phyloP scores from a whole-genome alignment of 441 rosid species.

The Brassica balearica region DNA sequence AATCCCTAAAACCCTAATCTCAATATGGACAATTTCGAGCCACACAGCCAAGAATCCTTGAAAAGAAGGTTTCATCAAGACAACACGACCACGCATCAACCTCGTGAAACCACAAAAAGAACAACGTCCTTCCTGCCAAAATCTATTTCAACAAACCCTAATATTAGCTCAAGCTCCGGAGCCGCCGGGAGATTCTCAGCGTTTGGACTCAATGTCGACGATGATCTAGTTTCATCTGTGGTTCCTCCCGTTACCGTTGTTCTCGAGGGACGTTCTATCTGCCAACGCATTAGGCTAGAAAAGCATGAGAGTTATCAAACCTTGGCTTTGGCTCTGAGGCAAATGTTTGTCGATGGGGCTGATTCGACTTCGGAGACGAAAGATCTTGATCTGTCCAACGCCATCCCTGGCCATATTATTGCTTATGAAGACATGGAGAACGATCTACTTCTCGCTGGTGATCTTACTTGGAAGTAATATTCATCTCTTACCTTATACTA shows the following conservation, averaged over 20 bases:
- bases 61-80: constrained; percentile 62
- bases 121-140: constrained; percentile 19
- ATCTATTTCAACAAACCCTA: constrained; percentile 23
- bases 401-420: constrained; percentile 78
- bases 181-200: constrained; percentile 31
- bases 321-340: constrained; percentile 78
- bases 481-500: background rate
- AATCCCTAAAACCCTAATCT: constrained; percentile 27
- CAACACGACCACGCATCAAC: constrained; percentile 19
- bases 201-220: constrained; percentile 58
- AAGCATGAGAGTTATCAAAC: constrained; percentile 80
- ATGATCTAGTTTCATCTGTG: constrained; percentile 60
- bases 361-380: constrained; percentile 35
- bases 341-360: constrained; percentile 73
- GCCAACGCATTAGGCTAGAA: constrained; percentile 81
- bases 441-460: constrained; percentile 95
- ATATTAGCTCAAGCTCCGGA: constrained; percentile 28
- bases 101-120: background rate
- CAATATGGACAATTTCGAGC: constrained; percentile 56
- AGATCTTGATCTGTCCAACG: constrained; percentile 68
- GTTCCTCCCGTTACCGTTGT: constrained; percentile 85
- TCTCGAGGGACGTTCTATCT: constrained; percentile 87
- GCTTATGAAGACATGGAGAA: constrained; percentile 93
- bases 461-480: constrained; percentile 82
- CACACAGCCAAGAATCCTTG: constrained; percentile 58